A percentile compares a stretch with the other conserved stretches of the same genome.
Evolutionary conservation across 768 basidiomycete species (phyloP).

Genomic region (Trametes sanguinea): DNA sequence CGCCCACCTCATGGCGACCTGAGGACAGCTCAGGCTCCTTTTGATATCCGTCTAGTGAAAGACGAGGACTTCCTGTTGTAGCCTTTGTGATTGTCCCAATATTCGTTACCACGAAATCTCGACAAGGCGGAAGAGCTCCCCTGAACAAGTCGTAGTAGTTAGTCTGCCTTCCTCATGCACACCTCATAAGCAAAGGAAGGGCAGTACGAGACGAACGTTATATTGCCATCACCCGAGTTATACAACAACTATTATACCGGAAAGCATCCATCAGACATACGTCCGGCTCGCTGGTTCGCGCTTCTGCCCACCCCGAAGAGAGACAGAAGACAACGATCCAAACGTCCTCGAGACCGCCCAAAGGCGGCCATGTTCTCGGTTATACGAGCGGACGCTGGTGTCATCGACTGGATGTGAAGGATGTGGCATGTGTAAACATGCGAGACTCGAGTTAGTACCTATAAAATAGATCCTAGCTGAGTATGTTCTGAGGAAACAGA

Average conservation of each 20-base stretch:
- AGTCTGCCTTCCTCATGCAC: too few relatives aligned
- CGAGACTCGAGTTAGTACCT: conserved; percentile 43
- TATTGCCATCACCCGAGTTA: too few relatives aligned
- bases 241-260: background rate
- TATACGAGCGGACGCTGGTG: conserved; percentile 35
- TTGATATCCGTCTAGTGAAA: conserved; percentile 32
- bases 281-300: conserved; percentile 35
- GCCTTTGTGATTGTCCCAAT: too few relatives aligned
- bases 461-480: conserved; percentile 32
- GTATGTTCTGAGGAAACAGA: conserved; percentile 40
- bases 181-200: too few relatives aligned
- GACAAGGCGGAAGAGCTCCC: too few relatives aligned
- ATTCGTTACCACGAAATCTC: too few relatives aligned
- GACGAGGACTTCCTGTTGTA: conserved; percentile 31
- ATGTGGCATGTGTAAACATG: conserved; percentile 44
- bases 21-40: conserved; percentile 37
- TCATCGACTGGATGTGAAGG: conserved; percentile 42
- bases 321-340: conserved; percentile 26
- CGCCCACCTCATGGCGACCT: conserved; percentile 38
- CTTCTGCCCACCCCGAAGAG: conserved; percentile 25
- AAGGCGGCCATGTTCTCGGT: conserved; percentile 38
- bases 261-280: conserved; percentile 36
- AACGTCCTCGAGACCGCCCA: conserved; percentile 38
- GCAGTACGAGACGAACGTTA: too few relatives aligned
- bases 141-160: too few relatives aligned